Conservation (phyloP, 305 asterid genomes). For the Solanum hybrid region DNA sequence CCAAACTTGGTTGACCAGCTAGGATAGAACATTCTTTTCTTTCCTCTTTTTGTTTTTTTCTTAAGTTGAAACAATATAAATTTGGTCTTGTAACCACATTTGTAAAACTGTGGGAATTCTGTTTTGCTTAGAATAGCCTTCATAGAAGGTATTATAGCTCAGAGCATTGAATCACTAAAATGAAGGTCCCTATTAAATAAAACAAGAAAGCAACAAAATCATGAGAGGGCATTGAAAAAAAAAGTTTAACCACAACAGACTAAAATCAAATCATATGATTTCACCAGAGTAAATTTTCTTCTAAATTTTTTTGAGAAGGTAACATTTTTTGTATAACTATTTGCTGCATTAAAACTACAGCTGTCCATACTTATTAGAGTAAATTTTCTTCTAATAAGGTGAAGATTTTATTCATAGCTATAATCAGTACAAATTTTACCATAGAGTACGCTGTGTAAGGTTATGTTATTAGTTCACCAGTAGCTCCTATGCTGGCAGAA, state of each 20-base stretch:
- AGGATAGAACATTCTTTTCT: background rate
- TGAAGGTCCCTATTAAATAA: background rate
- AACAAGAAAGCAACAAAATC: background rate
- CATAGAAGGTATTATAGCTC: background rate
- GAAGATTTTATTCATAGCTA: background rate
- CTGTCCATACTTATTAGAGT: background rate
- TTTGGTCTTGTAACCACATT: background rate
- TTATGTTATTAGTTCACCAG: background rate
- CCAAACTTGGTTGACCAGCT: background rate
- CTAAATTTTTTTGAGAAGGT: background rate
- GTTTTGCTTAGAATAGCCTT: background rate
- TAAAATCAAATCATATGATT: background rate
- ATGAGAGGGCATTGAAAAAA: background rate
- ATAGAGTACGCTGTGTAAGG: background rate
- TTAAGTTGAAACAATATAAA: background rate
- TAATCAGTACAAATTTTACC: background rate
- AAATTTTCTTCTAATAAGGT: background rate
- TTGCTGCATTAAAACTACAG: background rate
- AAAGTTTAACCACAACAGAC: background rate
- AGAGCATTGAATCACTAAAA: background rate
- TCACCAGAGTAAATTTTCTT: background rate
- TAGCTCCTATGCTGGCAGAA: background rate
- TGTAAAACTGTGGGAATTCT: background rate
- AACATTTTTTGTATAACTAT: background rate
- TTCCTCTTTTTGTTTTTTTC: background rate